Base-by-base conservation (phyloP, 257 asterid species). In the Solanum commersonii region DNA sequence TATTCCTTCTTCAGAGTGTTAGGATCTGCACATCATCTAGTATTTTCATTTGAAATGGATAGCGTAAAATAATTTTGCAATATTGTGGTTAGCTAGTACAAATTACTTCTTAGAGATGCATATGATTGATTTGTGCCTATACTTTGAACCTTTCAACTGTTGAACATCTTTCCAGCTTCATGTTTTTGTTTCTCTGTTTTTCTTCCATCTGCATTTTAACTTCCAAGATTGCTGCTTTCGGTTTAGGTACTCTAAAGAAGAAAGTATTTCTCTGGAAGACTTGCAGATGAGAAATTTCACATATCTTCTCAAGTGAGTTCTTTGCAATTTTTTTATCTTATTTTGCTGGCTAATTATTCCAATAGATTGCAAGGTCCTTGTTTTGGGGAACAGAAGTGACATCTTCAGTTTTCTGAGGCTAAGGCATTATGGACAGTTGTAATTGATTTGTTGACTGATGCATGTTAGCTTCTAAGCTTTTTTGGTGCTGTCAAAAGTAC, bases 191-290 rank as follows among this genome's bases (percentile, higher is more conserved):
- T 72, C 73, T 73, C 16, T 83, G 84, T 86, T 78, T 78, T 42
- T 1, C 20, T 29, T 46, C 85, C 27, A 46, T 8, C 27, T 81
- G 68, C 85, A 81, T 29, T 46, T 78, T 81, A 29, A 18, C 42
- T 46, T 49, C 85, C 85, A 81, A 81, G 68, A 10, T 46, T 81
- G 70, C 29, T 81, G 3, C 34, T 49, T 49, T 76, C 89, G 38
- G 86, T 87, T 86, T 87, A 96, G 99, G 94, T 97, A 97, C 93
- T 95, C 99, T 40, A 96, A 96, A 94, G 98, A 96, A 91, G 99
- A 96, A 92, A 94, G 89, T 77, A 94, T 97, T 88, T 89, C 92
- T 81, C 37, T 91, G 91, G 91, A 77, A 72, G 91, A 95, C 89
- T 93, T 93, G 87, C 94, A 91, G 87, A 86, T 46, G 34, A 89